These are phyloP conservation scores for Elsinoe australis DNA, from an alignment of 2,329 filamentous ascomycete genomes.

Conservation along the genomic window DNA sequence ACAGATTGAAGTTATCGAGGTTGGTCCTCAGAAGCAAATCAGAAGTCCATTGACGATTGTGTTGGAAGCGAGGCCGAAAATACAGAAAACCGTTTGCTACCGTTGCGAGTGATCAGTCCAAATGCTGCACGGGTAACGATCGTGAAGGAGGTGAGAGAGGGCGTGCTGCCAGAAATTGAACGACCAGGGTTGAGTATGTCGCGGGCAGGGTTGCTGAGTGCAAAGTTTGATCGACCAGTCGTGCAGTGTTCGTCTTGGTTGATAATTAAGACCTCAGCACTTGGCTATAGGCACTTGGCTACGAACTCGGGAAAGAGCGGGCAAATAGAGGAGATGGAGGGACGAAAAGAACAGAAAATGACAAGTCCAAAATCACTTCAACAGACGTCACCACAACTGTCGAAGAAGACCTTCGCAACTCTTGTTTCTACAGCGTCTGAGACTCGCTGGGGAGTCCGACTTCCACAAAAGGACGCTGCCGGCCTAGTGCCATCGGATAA, in stretches of 20 bases:
- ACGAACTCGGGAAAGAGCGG: slow-evolving; percentile 12
- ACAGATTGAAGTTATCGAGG: not conserved
- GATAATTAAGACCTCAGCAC: not conserved
- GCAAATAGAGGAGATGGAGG: not conserved
- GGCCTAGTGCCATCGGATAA: not conserved
- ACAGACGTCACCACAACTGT: not conserved
- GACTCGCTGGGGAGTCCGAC: not conserved
- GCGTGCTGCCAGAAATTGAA: not conserved
- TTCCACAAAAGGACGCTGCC: slow-evolving; percentile 8
- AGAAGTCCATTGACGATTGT: slow-evolving; percentile 2
- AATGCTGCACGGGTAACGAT: slow-evolving; percentile 7
- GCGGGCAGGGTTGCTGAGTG: not conserved
- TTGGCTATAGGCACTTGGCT: too few relatives aligned
- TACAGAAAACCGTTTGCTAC: slow-evolving; percentile 11
- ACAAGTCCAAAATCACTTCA: slow-evolving; percentile 7
- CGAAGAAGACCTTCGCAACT: not conserved
- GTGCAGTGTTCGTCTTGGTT: not conserved
- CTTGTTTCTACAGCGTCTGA: too few relatives aligned
- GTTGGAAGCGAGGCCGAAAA: slow-evolving; percentile 1
- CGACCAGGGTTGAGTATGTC: not conserved
- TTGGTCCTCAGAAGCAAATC: not conserved
- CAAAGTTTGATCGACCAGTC: not conserved
- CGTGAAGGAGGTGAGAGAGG: slow-evolving; percentile 5
- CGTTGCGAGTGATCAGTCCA: slow-evolving; percentile 1
- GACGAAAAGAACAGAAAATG: slow-evolving; percentile 1